Conservation (phyloP, 1,284 basidiomycete species). For the Irpex sp. region DNA sequence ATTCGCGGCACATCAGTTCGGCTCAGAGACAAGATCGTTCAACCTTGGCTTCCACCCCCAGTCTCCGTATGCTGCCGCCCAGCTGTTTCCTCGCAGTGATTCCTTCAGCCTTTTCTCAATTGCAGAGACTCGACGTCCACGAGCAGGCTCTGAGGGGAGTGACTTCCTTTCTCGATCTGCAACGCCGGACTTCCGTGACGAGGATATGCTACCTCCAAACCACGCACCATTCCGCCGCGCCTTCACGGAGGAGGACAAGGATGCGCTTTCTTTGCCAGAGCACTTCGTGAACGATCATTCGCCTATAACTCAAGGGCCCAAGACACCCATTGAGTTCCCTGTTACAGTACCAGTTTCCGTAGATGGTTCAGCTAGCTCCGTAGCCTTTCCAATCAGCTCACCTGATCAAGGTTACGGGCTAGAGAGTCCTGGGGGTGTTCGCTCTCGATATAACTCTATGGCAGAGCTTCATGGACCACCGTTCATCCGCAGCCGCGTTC, state of each 20-base stretch:
- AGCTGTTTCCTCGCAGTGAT: slow-evolving; percentile 73
- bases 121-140: slow-evolving; percentile 60
- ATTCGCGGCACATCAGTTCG: slow-evolving; percentile 61
- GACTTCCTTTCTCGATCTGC: slow-evolving; percentile 48
- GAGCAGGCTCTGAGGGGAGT: slow-evolving; percentile 52
- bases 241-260: slow-evolving; percentile 75
- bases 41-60: slow-evolving; percentile 58
- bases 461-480: slow-evolving; percentile 64
- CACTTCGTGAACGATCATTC: slow-evolving; percentile 40
- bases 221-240: slow-evolving; percentile 81
- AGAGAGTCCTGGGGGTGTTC: slow-evolving; percentile 54
- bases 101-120: slow-evolving; percentile 78
- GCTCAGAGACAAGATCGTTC: slow-evolving; percentile 42
- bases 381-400: slow-evolving; percentile 77
- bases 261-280: slow-evolving; percentile 41
- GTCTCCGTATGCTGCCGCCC: slow-evolving; percentile 86
- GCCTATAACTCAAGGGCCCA: slow-evolving; percentile 38
- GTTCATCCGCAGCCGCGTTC: slow-evolving; percentile 78
- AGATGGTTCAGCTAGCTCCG: slow-evolving; percentile 58
- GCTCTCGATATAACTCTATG: slow-evolving; percentile 64
- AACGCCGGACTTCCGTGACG: slow-evolving; percentile 40
- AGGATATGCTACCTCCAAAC: slow-evolving; percentile 52
- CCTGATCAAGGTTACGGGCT: slow-evolving; percentile 47
- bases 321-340: slow-evolving; percentile 55
- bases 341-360: slow-evolving; percentile 43